Base-by-base conservation (phyloP, 805 yeast species). In the Saccharomycopsis sp. region DNA sequence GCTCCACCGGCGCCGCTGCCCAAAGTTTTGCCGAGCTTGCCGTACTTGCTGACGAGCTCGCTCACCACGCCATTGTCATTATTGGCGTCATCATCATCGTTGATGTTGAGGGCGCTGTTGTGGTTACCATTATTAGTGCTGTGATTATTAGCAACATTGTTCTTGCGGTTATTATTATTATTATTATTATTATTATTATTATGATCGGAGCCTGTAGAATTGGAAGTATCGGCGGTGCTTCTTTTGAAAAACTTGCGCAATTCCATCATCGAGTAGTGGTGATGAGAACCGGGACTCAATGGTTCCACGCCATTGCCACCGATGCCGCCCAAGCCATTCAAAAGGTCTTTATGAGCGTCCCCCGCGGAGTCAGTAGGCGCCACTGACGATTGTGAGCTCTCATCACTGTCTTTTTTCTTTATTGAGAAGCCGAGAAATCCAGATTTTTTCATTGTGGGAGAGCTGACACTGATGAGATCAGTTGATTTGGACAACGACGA, bases 1-100 rank as follows among this genome's bases (percentile, higher is more conserved):
- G 87, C 74, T 5, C 94, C 94, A 36, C 94, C 94, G 9, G 92
- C 94, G 42, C 94, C 94, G 1, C 86, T 76, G 13, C 94, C 94
- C 35, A 83, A 59, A 43, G 78, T 70, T 55, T 80, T 79, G 37
- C 89, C 88, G 47, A 80, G 58, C 49, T 74, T 78, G 42, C 89
- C 85, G 55, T 82, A 83, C 52, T 81, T 77, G 44, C 66, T 67
- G 9, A 68, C 67, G 36, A 75, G 55, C n/a, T n/a, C n/a, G 0
- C 70, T 64, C 6, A 77, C 73, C 48, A 73, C 77, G 25, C 67
- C 66, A 48, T 67, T 75, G 49, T 48, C 43, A 25, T 48, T 43
- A n/a, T 26, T 40, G 19, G n/a, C 26, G 19, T 40, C 40, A 16
- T 34, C 29, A 27, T 67, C 68, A 10, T 9, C 9, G n/a, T 10